A percentile compares a stretch with the other conserved stretches of the same genome.
Evolutionary conservation across 2,329 filamentous ascomycete species (phyloP).

Genomic region (Peltaster fructicola): DNA sequence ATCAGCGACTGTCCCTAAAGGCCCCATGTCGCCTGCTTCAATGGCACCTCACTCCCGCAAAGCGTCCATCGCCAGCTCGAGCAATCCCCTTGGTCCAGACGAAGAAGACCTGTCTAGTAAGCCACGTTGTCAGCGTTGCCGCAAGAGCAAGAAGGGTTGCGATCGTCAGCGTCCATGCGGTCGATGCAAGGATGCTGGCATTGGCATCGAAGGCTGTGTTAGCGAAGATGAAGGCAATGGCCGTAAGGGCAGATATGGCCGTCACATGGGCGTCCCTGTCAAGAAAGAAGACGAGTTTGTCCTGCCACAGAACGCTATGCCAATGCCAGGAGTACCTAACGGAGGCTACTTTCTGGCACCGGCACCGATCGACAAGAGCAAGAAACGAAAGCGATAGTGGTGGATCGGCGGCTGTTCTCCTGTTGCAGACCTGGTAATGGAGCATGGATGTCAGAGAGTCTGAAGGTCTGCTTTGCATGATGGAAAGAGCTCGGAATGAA

Average conservation of each 20-base stretch:
- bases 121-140: conserved; percentile 91
- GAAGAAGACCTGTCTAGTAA: conserved; percentile 89
- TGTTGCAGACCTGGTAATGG: too few relatives aligned
- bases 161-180: conserved; percentile 91
- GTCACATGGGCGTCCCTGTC: conserved; percentile 50
- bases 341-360: conserved; percentile 18
- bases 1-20: conserved; percentile 22
- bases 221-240: conserved; percentile 97
- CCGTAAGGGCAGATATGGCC: conserved; percentile 76
- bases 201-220: conserved; percentile 82
- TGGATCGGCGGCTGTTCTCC: conserved; percentile 1
- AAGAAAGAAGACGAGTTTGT: conserved; percentile 31
- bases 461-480: too few relatives aligned
- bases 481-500: too few relatives aligned
- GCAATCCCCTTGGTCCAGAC: conserved; percentile 39
- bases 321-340: conserved; percentile 15
- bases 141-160: conserved; percentile 99
- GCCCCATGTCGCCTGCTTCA: conserved; percentile 39
- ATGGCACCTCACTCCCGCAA: conserved; percentile 55
- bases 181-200: conserved; percentile 87
- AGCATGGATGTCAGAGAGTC: too few relatives aligned
- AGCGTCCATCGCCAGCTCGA: conserved; percentile 47
- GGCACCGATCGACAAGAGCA: conserved; percentile 37
- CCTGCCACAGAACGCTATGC: conserved; percentile 5
- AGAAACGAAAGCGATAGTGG: conserved; percentile 42